Evolutionary conservation across 2,329 filamentous ascomycete species (phyloP).

Genomic region (Calonectria leucothoes): DNA sequence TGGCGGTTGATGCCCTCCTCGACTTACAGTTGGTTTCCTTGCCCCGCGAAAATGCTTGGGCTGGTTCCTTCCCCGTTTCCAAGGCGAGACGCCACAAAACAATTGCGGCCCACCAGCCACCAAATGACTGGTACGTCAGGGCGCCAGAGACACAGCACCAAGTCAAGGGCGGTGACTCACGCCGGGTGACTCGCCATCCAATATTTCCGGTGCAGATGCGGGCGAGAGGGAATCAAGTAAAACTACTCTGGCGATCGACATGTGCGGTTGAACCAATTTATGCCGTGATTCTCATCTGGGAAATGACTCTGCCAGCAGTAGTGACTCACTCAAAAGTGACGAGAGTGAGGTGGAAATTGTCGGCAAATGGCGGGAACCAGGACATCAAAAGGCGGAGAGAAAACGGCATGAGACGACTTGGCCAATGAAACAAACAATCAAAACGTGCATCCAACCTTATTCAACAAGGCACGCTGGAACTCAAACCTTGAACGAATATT

Average conservation of each 20-base stretch:
- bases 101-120: neutral
- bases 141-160: slow-evolving; percentile 9
- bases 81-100: neutral
- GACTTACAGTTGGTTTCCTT: neutral
- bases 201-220: neutral
- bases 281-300: neutral
- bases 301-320: neutral
- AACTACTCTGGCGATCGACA: neutral
- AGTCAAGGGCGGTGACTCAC: slow-evolving; percentile 35
- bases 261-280: neutral
- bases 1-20: neutral
- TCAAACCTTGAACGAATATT: neutral
- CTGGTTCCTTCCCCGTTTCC: neutral
- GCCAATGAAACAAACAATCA: neutral
- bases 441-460: neutral
- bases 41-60: neutral
- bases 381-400: neutral
- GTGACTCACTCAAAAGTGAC: neutral
- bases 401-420: neutral
- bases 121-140: neutral
- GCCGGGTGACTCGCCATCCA: slow-evolving; percentile 34
- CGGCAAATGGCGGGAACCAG: neutral
- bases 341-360: neutral
- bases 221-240: neutral
- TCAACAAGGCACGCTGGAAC: neutral